Evolutionary conservation across 2,329 filamentous ascomycete species (phyloP), one percentile per base, ranked within the genome.

Genomic region (Daldinia eschscholtzii): DNA sequence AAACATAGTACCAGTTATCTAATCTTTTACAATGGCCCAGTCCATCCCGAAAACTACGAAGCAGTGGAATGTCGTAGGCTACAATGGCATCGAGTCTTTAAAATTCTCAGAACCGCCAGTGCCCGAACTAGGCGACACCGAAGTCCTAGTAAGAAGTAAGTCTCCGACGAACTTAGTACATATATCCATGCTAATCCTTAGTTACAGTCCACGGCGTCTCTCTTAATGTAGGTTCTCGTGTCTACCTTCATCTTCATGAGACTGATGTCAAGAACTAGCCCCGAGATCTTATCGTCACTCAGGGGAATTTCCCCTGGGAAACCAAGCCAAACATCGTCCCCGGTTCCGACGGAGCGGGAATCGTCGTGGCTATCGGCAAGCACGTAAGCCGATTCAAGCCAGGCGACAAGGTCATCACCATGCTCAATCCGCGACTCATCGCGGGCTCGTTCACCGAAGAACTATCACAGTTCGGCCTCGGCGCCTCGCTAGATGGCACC

Each of bases 261-360:
- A 30, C 56, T 28, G 62, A 60, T 23, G 23, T 33, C 13, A n/a
- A 26, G 7, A 35, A 4, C 46, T 52, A 71, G 66, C 67, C 48
- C 35, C 68, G 68, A 2, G 65, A 60, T 39, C 37, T 65, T 20
- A 7, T 68, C 0, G 35, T 67, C 18, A 3, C 63, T 13, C 56
- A 66, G 9, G 66, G 65, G 0, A 65, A 65, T 30, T 77, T 75
- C 55, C 77, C 76, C 2, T 76, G 73, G 67, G 33, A 68, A 15
- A 37, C 74, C n/a, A 74, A 70, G 7, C 35, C 65, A 0, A 63
- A 70, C 48, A 73, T 78, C 5, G 56, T 79, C 18, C 75, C 77
- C 1, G 79, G 74, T 37, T 87, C 84, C 23, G 86, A 88, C 66
- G 85, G 85, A 12, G 83, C 86, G 10, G 86, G 85, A 41, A 79